A percentile compares a stretch with the other conserved stretches of the same genome.
phyloP scores from a whole-genome alignment of 176 grass and related monocot genomes.

The Aegilops bicornis region DNA sequence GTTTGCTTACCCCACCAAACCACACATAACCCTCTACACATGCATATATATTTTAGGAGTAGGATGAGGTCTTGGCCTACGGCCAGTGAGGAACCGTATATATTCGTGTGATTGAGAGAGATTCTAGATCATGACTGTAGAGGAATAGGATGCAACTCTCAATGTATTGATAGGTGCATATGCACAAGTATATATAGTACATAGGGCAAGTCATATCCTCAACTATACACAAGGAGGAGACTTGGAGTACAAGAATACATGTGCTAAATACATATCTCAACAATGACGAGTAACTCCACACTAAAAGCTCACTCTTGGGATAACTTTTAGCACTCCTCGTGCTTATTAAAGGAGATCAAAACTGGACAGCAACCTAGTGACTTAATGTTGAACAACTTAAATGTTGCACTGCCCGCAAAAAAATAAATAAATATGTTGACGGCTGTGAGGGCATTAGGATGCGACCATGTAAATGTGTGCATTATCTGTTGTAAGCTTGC shows the following conservation, averaged over 20 bases:
- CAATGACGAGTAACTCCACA: neutral
- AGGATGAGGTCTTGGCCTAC: neutral
- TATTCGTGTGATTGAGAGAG: neutral
- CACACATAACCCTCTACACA: neutral
- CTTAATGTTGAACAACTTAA: neutral
- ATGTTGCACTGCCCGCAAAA: no score
- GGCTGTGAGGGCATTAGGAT: constrained; percentile 1
- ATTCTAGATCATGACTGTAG: neutral
- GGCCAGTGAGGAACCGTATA: neutral
- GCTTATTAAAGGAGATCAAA: neutral
- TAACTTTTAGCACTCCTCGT: neutral
- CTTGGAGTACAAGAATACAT: no score
- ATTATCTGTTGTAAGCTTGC: constrained; percentile 2
- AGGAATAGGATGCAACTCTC: no score
- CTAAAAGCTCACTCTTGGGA: neutral
- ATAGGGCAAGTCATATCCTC: no score
- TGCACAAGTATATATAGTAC: no score
- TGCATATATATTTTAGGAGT: neutral
- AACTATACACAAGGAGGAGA: no score
- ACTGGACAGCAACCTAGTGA: neutral
- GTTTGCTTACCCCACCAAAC: neutral
- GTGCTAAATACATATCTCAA: no score
- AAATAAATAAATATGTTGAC: no score
- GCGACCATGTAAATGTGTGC: neutral
- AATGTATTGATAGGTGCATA: no score